Conservation (phyloP, 192 early-diverging fungal genomes). For the Coemansia umbellata region DNA sequence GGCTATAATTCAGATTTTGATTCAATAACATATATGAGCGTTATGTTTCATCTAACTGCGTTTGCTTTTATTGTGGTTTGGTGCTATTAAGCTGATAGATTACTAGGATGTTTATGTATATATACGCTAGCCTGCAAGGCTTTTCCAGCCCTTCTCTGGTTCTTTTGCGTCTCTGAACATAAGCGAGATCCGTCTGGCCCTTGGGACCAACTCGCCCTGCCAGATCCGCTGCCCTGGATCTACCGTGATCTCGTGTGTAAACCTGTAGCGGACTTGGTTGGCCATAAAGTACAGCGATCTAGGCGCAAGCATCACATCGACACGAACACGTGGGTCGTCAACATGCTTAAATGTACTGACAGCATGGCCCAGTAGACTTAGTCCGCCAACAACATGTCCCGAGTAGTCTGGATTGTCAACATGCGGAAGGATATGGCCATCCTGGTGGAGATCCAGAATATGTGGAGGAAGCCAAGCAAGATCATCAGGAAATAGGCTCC, state of each 20-base stretch:
- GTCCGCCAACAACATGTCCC: constrained; percentile 68
- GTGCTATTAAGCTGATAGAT: too few species aligned
- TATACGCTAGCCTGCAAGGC: constrained; percentile 3
- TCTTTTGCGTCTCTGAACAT: constrained; percentile 63
- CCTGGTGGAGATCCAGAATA: constrained; percentile 69
- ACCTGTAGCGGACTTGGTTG: constrained; percentile 64
- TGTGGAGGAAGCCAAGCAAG: constrained; percentile 72
- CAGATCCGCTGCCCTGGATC: constrained; percentile 51
- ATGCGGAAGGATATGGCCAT: constrained; percentile 75
- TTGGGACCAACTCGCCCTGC: constrained; percentile 51
- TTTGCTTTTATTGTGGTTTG: too few species aligned
- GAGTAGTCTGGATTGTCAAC: constrained; percentile 80
- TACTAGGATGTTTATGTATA: too few species aligned
- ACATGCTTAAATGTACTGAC: constrained; percentile 69
- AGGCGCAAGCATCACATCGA: constrained; percentile 62
- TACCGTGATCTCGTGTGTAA: constrained; percentile 74
- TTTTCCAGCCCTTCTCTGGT: constrained; percentile 34
- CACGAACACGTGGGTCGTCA: constrained; percentile 54
- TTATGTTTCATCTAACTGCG: too few species aligned
- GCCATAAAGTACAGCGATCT: constrained; percentile 73
- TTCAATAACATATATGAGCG: neutral
- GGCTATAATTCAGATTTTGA: neutral
- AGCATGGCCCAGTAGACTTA: constrained; percentile 67
- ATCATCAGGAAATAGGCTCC: constrained; percentile 52
- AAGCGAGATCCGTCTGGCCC: constrained; percentile 67